A percentile compares a stretch with the other conserved stretches of the same genome.
These are phyloP conservation scores for Mucuna pruriens DNA, from an alignment of 306 rosid genomes.

Conservation along the genomic window DNA sequence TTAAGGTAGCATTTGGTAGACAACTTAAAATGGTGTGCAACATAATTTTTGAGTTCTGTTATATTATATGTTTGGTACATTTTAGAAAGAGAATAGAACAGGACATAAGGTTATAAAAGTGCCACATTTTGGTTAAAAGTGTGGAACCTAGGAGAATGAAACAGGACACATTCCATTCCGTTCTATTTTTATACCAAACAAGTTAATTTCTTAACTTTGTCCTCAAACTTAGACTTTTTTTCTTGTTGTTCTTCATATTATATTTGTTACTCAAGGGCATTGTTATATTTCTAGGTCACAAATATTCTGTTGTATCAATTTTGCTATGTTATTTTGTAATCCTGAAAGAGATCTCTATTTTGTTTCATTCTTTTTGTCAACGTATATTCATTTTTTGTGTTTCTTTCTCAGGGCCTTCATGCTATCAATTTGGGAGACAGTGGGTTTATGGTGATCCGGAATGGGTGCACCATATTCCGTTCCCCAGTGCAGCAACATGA, in stretches of 20 bases:
- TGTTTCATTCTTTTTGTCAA: conserved; percentile 8
- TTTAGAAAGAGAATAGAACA: neutral
- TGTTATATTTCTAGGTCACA: conserved; percentile 1
- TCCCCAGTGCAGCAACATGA: conserved; percentile 99
- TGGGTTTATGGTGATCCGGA: conserved; percentile 95
- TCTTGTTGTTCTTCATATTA: neutral
- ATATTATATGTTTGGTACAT: neutral
- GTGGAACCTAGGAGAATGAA: neutral
- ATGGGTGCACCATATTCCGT: conserved; percentile 86
- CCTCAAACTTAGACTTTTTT: neutral
- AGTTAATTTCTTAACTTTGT: neutral
- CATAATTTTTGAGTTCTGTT: neutral
- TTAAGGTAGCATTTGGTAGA: neutral
- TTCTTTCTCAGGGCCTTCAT: conserved; percentile 72
- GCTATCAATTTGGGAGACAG: conserved; percentile 98
- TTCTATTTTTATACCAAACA: neutral
- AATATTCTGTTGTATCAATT: neutral
- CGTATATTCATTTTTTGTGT: conserved; percentile 33
- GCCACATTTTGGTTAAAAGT: neutral
- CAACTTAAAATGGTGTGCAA: neutral
- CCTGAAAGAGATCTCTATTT: conserved; percentile 3
- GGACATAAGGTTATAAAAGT: neutral
- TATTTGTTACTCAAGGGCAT: neutral
- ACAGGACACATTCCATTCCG: neutral
- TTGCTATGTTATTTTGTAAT: conserved; percentile 23